Evolutionary conservation across 2,329 filamentous ascomycete genomes (phyloP).

Genomic region (Neocucurbitaria cava): DNA sequence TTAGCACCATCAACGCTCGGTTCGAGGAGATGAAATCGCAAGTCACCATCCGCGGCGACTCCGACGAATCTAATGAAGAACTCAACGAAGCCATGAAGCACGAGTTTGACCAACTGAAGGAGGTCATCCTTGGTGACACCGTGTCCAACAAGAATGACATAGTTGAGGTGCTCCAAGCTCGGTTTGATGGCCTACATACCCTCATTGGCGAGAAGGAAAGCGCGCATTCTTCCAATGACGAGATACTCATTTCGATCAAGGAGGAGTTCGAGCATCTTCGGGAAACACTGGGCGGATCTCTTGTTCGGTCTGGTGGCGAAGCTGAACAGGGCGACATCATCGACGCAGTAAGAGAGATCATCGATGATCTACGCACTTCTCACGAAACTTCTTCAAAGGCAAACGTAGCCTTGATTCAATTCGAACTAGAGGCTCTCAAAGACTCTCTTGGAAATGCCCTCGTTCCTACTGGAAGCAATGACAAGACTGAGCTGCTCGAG

Average conservation of each 20-base stretch:
- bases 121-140: conserved; percentile 72
- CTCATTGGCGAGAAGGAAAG: conserved; percentile 48
- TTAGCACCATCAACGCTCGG: conserved; percentile 48
- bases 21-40: conserved; percentile 52
- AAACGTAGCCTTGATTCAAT: conserved; percentile 51
- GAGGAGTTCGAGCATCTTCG: conserved; percentile 68
- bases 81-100: conserved; percentile 75
- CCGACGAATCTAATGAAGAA: conserved; percentile 52
- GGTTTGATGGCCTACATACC: conserved; percentile 57
- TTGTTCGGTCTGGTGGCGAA: conserved; percentile 56
- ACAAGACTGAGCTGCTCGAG: conserved; percentile 53
- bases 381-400: conserved; percentile 52
- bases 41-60: conserved; percentile 45
- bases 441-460: conserved; percentile 52
- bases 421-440: conserved; percentile 53
- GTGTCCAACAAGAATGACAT: conserved; percentile 66
- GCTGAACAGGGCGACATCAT: conserved; percentile 72
- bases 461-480: conserved; percentile 45
- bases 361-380: conserved; percentile 53
- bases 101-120: conserved; percentile 82
- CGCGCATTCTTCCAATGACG: conserved; percentile 48
- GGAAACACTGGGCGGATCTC: conserved; percentile 61
- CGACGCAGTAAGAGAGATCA: conserved; percentile 64
- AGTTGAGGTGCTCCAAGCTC: conserved; percentile 64
- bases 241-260: conserved; percentile 59